Conservation (phyloP, 73 alveolate genomes). For the Tetrahymena elliotti region DNA sequence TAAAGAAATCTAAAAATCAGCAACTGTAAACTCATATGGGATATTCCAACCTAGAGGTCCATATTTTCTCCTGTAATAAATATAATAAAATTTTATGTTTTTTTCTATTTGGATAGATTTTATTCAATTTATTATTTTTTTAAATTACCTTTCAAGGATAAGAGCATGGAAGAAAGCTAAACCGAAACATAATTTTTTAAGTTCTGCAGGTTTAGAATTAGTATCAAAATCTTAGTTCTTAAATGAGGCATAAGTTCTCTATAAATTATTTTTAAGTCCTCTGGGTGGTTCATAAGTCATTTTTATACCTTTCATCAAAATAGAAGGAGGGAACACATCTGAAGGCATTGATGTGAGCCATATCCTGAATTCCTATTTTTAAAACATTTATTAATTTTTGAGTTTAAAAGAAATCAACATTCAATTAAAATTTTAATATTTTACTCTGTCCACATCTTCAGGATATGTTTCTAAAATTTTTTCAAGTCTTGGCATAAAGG, state of each 20-base stretch:
- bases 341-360: constrained; percentile 98
- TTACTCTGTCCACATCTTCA: constrained; percentile 52
- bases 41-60: constrained; percentile 99
- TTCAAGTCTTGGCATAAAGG: constrained; percentile 94
- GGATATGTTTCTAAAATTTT: constrained; percentile 76
- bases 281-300: constrained; percentile 98
- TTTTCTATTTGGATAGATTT: not conserved
- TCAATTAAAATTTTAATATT: too few relatives aligned
- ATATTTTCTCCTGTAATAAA: constrained; percentile 98
- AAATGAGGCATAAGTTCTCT: constrained; percentile 78
- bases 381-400: not conserved
- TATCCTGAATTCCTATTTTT: constrained; percentile 72
- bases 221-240: constrained; percentile 84
- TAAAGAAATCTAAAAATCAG: constrained; percentile 57
- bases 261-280: constrained; percentile 91
- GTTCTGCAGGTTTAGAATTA: constrained; percentile 72
- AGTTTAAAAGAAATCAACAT: too few relatives aligned
- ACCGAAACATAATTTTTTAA: constrained; percentile 91
- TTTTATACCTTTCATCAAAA: constrained; percentile 90
- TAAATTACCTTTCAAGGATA: constrained; percentile 73
- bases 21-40: constrained; percentile 96
- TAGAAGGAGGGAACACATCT: constrained; percentile 91
- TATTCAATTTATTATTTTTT: not conserved
- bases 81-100: too few relatives aligned
- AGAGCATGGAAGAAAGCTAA: constrained; percentile 97